These are phyloP conservation scores for Boletus pseudo-olivaceus DNA, from an alignment of 768 basidiomycete species.

Conservation along the genomic window DNA sequence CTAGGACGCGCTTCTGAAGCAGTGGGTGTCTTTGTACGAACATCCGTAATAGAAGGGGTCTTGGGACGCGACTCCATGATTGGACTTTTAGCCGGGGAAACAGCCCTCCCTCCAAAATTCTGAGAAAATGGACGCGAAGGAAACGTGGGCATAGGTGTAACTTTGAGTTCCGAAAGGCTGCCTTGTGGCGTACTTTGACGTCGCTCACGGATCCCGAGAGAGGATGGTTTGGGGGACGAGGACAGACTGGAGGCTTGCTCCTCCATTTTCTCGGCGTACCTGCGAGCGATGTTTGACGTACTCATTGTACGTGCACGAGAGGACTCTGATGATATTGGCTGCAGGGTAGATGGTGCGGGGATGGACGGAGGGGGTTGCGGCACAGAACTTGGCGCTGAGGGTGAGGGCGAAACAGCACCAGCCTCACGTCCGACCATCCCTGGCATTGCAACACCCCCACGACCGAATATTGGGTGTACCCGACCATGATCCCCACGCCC, in stretches of 20 bases:
- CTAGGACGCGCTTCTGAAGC: conserved; percentile 18
- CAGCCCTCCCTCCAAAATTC: conserved; percentile 12
- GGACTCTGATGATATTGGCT: conserved; percentile 9
- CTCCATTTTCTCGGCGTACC: conserved; percentile 38
- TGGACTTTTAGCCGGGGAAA: conserved; percentile 12
- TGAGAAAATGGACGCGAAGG: conserved; percentile 20
- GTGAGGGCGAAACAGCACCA: neutral
- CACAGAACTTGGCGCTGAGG: conserved; percentile 4
- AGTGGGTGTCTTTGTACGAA: conserved; percentile 18
- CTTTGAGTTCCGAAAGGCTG: conserved; percentile 16
- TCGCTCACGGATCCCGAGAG: conserved; percentile 41
- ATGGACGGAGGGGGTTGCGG: conserved; percentile 2
- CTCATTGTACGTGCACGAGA: conserved; percentile 32
- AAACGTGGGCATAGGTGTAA: conserved; percentile 9
- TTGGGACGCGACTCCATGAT: conserved; percentile 21
- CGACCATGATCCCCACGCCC: conserved; percentile 49
- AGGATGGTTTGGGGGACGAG: conserved; percentile 25
- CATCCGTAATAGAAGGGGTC: conserved; percentile 15
- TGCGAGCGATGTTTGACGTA: conserved; percentile 33
- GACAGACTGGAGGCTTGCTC: conserved; percentile 33
- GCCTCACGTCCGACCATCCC: conserved; percentile 46
- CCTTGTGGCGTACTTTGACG: conserved; percentile 47
- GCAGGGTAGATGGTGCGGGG: conserved; percentile 1
- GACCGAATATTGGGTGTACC: conserved; percentile 75
- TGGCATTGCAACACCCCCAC: conserved; percentile 72